Base-by-base conservation (phyloP, 331 rosid genomes). In the Stylosanthes scabra region DNA sequence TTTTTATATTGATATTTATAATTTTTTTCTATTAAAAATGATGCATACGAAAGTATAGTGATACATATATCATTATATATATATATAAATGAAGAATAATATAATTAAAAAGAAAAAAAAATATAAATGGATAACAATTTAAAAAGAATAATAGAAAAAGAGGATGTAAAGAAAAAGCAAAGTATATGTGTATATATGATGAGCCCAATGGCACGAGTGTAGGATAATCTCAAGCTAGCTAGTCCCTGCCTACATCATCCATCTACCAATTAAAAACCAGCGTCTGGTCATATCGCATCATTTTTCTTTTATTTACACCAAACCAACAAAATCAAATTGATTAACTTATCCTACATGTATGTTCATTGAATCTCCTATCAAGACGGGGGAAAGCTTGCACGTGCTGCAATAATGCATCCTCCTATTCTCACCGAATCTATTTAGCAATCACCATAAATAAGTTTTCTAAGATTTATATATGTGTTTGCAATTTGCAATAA, bases 271-370 rank as follows among this genome's bases (percentile, higher is more conserved):
- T 34, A 34, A 31, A 75, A 28, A 59, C 40, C 84, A 74, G 81
- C 42, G 84, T 74, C 46, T 75, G 66, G 84, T 80, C 84, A 80
- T 75, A 74, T 74, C 11, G 42, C 12, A 64, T 71, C 14, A 52
- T 71, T 42, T 71, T 42, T 71, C 69, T 45, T 72, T 71, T 59
- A 34, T 72, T 72, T 44, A 49, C 20, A 13, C 50, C 62, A 71
- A 9, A 29, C 76, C 11, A 59, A 42, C 16, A 71, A 54, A 77
- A 61, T 11, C 58, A 5, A 44, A 71, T 78, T 37, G 6, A 44
- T 63, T 45, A 64, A 60, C 78, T 42, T 59, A 25, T 20, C 46
- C 42, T 45, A 69, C 50, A 9, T 31, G 5, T 31, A 31, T 9
- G 37, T 51, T 31, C 42, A 69, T 39, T 69, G 54, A 69, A 39